A percentile compares a stretch with the other conserved stretches of the same genome.
These are phyloP conservation scores for Apophysomyces elegans DNA, from an alignment of 371 early-diverging fungal species.

Conservation along the genomic window DNA sequence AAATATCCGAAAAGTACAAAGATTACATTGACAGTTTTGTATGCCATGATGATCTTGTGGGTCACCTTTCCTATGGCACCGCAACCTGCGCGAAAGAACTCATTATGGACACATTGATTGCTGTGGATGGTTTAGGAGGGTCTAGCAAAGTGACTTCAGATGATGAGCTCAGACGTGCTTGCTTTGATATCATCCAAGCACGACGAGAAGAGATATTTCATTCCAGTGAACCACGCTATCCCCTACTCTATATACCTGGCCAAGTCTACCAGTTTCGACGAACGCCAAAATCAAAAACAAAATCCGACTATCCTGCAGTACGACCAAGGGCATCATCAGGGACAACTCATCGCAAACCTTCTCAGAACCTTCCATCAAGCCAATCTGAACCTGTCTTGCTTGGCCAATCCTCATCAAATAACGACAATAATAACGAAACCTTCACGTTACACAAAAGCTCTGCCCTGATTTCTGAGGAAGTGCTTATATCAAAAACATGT, in stretches of 20 bases:
- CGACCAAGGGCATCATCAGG: constrained; percentile 9
- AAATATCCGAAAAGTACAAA: constrained; percentile 66
- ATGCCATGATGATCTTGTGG: constrained; percentile 78
- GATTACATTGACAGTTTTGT: constrained; percentile 78
- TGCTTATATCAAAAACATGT: constrained; percentile 48
- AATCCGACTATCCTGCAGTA: background rate
- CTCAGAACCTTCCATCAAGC: constrained; percentile 10
- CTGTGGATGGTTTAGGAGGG: constrained; percentile 52
- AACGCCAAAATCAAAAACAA: constrained; percentile 9
- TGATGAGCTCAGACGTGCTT: constrained; percentile 32
- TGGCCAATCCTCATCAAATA: background rate
- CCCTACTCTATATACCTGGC: constrained; percentile 52
- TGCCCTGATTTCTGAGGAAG: constrained; percentile 43
- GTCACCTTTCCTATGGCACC: constrained; percentile 79
- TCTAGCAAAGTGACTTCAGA: constrained; percentile 42
- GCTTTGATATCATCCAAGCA: constrained; percentile 47
- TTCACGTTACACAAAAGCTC: constrained; percentile 48
- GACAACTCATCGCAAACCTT: constrained; percentile 3
- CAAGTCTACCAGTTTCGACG: constrained; percentile 49
- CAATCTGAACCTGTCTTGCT: constrained; percentile 30
- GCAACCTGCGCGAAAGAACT: constrained; percentile 52
- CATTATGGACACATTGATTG: constrained; percentile 52
- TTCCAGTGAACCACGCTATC: constrained; percentile 44
- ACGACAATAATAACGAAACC: background rate
- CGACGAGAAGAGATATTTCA: constrained; percentile 50